Evolutionary conservation across 169 alveolate genomes (phyloP), one percentile per base, ranked within the genome.

Genomic region (Plasmodium ovale): DNA sequence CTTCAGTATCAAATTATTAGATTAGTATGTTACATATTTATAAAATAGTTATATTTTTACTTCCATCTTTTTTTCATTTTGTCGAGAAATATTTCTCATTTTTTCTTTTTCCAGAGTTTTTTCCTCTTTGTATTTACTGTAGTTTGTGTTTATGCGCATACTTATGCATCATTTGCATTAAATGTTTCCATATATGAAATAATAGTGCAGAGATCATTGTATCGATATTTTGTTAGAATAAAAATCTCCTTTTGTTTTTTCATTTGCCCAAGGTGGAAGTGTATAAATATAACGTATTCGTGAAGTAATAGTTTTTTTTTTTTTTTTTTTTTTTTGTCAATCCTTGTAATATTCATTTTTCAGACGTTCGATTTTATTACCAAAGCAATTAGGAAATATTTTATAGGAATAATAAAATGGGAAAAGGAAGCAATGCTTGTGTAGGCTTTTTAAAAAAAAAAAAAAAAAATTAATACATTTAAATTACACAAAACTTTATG

Each of bases 361-460:
- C 9, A 39, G 9, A 39, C 51, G 9, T 51, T 14, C 19, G 9
- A n/a, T 51, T 51, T 51, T 51, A 5, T 51, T 51, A 3, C 9
- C 60, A 6, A 6, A 9, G 5, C 3, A 4, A n/a, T n/a, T 6
- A 51, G 25, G 21, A 60, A 60, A 0, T 9, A 31, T 7, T 14
- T 27, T 14, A 29, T 27, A 21, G 16, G 47, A 71, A 59, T 7
- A 72, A 44, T 49, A 82, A 64, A 53, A 82, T 82, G 90, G 90
- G 90, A 21, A 82, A 82, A 82, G 90, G 90, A 65, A 82, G 90
- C 70, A 82, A 82, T 62, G 90, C 90, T 65, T 82, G 90, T 49
- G 90, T 82, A 65, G 9, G 90, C 21, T n/a, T 54, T 33, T 59
- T 1, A 64, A 58, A 58, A 73, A 58, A 6, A 70, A 23, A 70